Percentiles rank a stretch among this genome's conserved stretches.
Evolutionary conservation across 176 grass and related monocot species (phyloP).

Genomic region (Rhynchospora pubera): DNA sequence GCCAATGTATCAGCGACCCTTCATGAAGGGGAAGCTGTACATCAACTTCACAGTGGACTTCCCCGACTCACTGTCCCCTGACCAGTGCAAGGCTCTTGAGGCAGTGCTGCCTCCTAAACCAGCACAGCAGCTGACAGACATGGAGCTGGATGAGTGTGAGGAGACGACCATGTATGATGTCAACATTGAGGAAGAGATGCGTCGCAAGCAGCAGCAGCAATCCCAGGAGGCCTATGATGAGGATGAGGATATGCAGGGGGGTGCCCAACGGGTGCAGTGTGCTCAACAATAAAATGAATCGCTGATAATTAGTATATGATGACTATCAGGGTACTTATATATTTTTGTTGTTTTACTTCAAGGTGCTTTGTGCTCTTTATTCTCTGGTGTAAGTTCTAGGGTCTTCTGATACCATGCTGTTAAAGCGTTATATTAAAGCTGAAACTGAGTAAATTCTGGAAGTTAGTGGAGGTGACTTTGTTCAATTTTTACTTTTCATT

Average conservation of each 20-base stretch:
- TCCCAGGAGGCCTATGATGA: constrained; percentile 68
- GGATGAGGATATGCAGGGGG: constrained; percentile 53
- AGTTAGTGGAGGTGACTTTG: background rate
- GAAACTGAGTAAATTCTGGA: background rate
- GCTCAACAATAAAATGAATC: constrained; percentile 46
- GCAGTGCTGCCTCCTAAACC: constrained; percentile 57
- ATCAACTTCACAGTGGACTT: constrained; percentile 78
- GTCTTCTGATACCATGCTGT: background rate
- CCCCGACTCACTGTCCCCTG: constrained; percentile 53
- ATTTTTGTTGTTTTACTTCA: background rate
- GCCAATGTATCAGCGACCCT: constrained; percentile 48
- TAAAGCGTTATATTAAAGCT: background rate
- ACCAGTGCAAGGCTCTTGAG: constrained; percentile 74
- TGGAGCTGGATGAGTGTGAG: constrained; percentile 87
- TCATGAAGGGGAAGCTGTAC: constrained; percentile 76
- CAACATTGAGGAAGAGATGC: constrained; percentile 89
- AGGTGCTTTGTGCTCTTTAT: too few relatives aligned
- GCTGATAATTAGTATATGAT: background rate
- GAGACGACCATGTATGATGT: constrained; percentile 77
- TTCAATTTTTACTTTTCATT: background rate
- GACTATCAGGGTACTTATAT: background rate
- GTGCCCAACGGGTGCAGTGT: constrained; percentile 72
- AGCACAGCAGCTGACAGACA: constrained; percentile 48
- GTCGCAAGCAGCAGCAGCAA: constrained; percentile 52
- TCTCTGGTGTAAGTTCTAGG: background rate